These are phyloP conservation scores for Flammula alnicola DNA, from an alignment of 1,284 basidiomycete genomes.

Conservation along the genomic window DNA sequence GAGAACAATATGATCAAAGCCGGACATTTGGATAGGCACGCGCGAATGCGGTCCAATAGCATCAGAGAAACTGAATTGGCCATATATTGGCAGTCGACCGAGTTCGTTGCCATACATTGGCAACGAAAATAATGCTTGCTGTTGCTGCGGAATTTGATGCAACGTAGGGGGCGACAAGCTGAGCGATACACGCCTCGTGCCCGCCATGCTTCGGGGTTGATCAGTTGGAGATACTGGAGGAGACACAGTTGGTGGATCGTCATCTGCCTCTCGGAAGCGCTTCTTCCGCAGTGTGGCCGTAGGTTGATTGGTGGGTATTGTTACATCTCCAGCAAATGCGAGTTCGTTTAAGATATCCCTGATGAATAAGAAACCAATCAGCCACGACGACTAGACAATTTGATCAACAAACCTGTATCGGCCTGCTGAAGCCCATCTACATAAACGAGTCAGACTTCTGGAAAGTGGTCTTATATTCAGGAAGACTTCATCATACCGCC, in stretches of 20 bases:
- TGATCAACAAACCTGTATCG: conserved; percentile 38
- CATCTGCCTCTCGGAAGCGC: conserved; percentile 27
- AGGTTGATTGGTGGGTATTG: conserved; percentile 23
- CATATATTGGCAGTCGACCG: conserved; percentile 40
- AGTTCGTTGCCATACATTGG: conserved; percentile 39
- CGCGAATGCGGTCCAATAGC: conserved; percentile 17
- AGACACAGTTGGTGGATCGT: conserved; percentile 13
- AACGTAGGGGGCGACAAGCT: conserved; percentile 13
- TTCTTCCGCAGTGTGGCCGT: conserved; percentile 17
- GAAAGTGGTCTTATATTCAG: not conserved
- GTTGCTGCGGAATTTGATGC: conserved; percentile 13
- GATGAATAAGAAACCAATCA: not conserved
- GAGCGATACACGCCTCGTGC: conserved; percentile 26
- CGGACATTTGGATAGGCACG: conserved; percentile 8
- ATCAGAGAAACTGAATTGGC: conserved; percentile 41
- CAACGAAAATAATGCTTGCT: conserved; percentile 17
- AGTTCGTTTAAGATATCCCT: conserved; percentile 43
- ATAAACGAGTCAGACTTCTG: not conserved
- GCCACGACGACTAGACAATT: not conserved
- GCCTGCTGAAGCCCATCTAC: conserved; percentile 48
- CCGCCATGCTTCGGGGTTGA: conserved; percentile 24
- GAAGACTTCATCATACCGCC: conserved; percentile 39
- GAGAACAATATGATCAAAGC: conserved; percentile 12
- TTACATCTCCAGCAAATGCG: conserved; percentile 37
- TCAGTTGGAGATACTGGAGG: conserved; percentile 14